These are phyloP conservation scores for Pseudogymnoascus sp. DNA, from an alignment of 2,329 filamentous ascomycete species.

Conservation along the genomic window DNA sequence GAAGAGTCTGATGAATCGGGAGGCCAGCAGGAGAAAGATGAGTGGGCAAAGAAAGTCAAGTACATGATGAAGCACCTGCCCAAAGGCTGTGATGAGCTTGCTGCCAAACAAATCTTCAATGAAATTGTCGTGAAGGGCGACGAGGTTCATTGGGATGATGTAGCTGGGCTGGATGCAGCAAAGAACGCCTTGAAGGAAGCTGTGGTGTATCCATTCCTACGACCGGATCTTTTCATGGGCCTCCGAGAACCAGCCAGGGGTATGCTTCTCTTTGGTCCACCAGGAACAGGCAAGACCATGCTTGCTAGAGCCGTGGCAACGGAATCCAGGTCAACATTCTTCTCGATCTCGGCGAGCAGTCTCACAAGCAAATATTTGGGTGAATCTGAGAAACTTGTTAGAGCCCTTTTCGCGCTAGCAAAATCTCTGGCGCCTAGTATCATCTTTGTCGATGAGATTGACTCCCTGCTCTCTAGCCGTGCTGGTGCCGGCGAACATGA, in stretches of 20 bases:
- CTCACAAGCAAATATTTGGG: constrained; percentile 93
- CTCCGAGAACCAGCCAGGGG: constrained; percentile 87
- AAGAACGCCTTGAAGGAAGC: constrained; percentile 91
- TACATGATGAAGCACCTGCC: constrained; percentile 70
- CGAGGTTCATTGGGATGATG: constrained; percentile 88
- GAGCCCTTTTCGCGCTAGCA: constrained; percentile 83
- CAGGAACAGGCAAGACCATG: constrained; percentile 99
- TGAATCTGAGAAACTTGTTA: constrained; percentile 92
- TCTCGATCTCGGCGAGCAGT: constrained; percentile 91
- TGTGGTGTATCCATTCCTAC: constrained; percentile 92
- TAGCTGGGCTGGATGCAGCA: constrained; percentile 81
- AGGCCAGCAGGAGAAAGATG: constrained; percentile 34
- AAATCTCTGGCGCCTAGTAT: constrained; percentile 86
- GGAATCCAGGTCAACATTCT: constrained; percentile 90
- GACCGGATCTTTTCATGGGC: constrained; percentile 92
- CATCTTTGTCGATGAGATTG: constrained; percentile 98
- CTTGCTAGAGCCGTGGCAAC: constrained; percentile 89
- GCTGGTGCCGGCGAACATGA: constrained; percentile 84
- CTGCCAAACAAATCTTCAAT: constrained; percentile 87
- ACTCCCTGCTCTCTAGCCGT: constrained; percentile 79
- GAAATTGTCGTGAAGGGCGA: constrained; percentile 93
- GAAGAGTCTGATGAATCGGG: constrained; percentile 34
- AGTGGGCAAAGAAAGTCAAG: constrained; percentile 55
- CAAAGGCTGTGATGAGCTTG: constrained; percentile 68
- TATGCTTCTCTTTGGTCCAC: constrained; percentile 93